A percentile compares a stretch with the other conserved stretches of the same genome.
Conservation (phyloP, 1,139 yeast genomes). For the Debaryomyces subglobosus region DNA sequence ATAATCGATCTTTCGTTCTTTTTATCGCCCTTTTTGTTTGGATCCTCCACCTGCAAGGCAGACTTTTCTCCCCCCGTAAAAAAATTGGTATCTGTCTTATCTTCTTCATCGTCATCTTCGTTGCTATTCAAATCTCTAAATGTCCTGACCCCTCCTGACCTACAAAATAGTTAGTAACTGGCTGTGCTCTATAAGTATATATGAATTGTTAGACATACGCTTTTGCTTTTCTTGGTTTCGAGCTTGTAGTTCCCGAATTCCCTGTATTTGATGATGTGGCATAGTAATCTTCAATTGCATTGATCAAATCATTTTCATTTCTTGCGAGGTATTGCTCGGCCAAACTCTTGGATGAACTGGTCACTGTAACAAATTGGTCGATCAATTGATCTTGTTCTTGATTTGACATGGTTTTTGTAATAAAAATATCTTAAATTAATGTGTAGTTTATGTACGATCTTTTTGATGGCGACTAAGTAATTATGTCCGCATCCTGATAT, state of each 20-base stretch:
- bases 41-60: conserved; percentile 91
- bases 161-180: conserved; percentile 7
- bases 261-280: conserved; percentile 20
- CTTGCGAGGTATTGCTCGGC: conserved; percentile 49
- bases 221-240: conserved; percentile 7
- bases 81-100: conserved; percentile 68
- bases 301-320: conserved; percentile 39
- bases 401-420: conserved; percentile 18
- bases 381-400: conserved; percentile 30
- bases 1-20: conserved; percentile 48
- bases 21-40: conserved; percentile 62
- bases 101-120: conserved; percentile 59
- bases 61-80: conserved; percentile 97
- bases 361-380: conserved; percentile 54
- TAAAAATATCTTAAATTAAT: background rate
- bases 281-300: conserved; percentile 49
- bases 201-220: conserved; percentile 10
- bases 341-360: conserved; percentile 39
- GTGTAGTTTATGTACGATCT: too few relatives aligned
- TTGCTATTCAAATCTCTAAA: conserved; percentile 55
- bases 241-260: conserved; percentile 2
- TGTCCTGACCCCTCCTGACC: conserved; percentile 39
- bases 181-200: background rate
- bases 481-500: conserved; percentile 1
- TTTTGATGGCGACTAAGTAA: conserved; percentile 16